Evolutionary conservation across 257 asterid genomes (phyloP), one percentile per base, ranked within the genome.

Genomic region (Nicotiana attenuata): DNA sequence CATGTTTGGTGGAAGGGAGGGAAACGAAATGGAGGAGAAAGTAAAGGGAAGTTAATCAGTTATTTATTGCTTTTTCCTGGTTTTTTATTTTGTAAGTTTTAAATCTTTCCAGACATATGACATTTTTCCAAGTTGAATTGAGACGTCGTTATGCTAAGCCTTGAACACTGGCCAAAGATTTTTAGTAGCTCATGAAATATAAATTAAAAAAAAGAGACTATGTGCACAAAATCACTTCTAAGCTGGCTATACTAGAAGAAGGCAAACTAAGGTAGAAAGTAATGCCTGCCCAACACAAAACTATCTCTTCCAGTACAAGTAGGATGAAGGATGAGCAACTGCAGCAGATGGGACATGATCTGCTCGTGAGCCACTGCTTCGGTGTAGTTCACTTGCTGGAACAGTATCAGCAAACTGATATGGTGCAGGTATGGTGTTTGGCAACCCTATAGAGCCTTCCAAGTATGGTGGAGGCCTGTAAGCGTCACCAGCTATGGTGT

Each of bases 251-350:
- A 20, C 38, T 69, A 69, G 20, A 41, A 45, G 13, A 20, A 71
- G 59, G 60, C 35, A 45, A 71, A 71, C 22, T 45, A 45, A 22
- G 59, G 17, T 20, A 71, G 59, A 71, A 45, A 71, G 50, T 15
- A 41, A 71, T 71, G 59, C 35, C 59, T 20, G 35, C 20, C 59
- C 59, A 7, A 92, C 83, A 5, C 92, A 71, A 45, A 71, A 45
- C 35, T 71, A 71, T 71, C 78, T 71, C 35, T 45, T 41, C 78
- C 33, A 22, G 59, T 71, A 45, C 59, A 71, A 41, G 35, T 56
- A 71, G 20, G 78, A 26, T 45, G 78, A 45, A 13, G 78, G 78
- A 71, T 41, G 59, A 20, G 78, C 59, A 71, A 45, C 13, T 31
- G 78, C 59, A 45, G 59, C 78, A 71, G 78, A 71, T 71, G 78